Conservation (phyloP, 352 stramenopile species). For the Thraustotheca clavata region DNA sequence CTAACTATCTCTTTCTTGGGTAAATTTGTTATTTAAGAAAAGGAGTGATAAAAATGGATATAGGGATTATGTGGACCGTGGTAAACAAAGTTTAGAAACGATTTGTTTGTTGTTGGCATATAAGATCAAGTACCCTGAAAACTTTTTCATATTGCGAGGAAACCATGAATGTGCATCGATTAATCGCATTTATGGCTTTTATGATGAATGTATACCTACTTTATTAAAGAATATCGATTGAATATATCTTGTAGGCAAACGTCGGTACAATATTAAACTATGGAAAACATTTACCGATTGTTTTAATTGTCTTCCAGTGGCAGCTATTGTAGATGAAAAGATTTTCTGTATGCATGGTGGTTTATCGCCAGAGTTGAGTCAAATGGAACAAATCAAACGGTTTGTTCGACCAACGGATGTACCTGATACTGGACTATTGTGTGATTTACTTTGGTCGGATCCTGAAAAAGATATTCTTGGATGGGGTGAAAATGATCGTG, state of each 20-base stretch:
- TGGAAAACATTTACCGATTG: conserved; percentile 97
- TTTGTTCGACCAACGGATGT: conserved; percentile 89
- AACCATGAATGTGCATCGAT: conserved; percentile 79
- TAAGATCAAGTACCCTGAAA: conserved; percentile 84
- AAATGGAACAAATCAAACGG: conserved; percentile 90
- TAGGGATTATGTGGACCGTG: conserved; percentile 79
- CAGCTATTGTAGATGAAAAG: conserved; percentile 98
- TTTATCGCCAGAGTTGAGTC: conserved; percentile 92
- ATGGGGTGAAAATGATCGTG: conserved; percentile 97
- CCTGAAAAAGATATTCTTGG: conserved; percentile 98
- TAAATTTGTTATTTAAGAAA: conserved; percentile 5
- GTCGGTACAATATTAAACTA: conserved; percentile 95
- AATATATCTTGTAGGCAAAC: conserved; percentile 44
- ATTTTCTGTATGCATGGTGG: conserved; percentile 99
- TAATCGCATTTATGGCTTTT: conserved; percentile 80
- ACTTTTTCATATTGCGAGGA: conserved; percentile 73
- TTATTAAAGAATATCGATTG: neutral
- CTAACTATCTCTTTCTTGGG: conserved; percentile 71
- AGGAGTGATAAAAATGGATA: neutral
- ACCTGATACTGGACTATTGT: conserved; percentile 92
- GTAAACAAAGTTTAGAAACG: conserved; percentile 82
- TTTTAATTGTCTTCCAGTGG: conserved; percentile 91
- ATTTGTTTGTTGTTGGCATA: conserved; percentile 76
- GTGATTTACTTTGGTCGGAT: conserved; percentile 98
- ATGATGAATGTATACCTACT: conserved; percentile 48